Base-by-base conservation (phyloP, 2,329 filamentous ascomycete species). In the Venturia asperata region DNA sequence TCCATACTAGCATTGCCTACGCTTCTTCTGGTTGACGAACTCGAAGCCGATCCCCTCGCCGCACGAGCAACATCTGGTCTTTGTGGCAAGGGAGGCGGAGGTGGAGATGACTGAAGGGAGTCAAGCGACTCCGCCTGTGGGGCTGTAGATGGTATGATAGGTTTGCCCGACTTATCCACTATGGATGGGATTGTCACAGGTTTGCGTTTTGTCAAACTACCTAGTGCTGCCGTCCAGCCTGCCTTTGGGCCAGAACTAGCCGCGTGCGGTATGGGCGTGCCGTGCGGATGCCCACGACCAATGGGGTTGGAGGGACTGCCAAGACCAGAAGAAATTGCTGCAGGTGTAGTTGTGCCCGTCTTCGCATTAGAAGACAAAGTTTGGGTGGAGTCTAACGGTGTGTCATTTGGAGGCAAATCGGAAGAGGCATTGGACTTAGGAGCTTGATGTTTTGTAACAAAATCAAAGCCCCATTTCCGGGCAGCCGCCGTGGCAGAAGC, bases 211-310 rank as follows among this genome's bases (percentile, higher is more conserved):
- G 62, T 34, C 21, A 49, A 39, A 17, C 62, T 45, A 24, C 37
- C 45, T 15, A 63, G 11, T 52, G 62, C 43, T 42, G 62, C 47
- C 21, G 43, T 63, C 62, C 62, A 63, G 13, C 42, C 45, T n/a
- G 34, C 37, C 45, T 63, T 63, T 47, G 39, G 17, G 13, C 52
- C 52, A n/a, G 52, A 37, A 9, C 10, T 58, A 34, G 60, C 43
- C 5, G 39, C 39, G 60, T 17, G 21, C 5, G 60, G 60, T 45
- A 61, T 42, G 3, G 60, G 60, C 13, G 60, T 61, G 52, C 52
- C 52, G 30, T 58, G 52, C 27, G 91, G 91, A 70, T 89, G 87
- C 0, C 91, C 91, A 47, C 91, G 84, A 1, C 92, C 92, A 79
- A 95, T 91, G 1, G 91, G 91, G 70, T 90, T 84, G 77, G 66